Evolutionary conservation across 495 filamentous ascomycete species (phyloP).

Genomic region (Penicillium parvum): DNA sequence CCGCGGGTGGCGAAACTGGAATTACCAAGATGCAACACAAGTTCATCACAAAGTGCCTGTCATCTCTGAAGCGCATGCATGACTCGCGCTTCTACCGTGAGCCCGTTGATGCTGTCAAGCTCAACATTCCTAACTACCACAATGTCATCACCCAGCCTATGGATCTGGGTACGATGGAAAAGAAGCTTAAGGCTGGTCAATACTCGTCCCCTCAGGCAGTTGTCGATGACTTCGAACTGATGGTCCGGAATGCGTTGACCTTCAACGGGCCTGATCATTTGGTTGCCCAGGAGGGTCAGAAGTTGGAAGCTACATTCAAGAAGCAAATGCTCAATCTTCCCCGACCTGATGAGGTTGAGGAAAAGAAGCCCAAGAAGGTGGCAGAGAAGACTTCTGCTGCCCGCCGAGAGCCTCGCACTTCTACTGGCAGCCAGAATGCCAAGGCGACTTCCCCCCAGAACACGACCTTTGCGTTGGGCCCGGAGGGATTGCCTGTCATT

Average conservation of each 20-base stretch:
- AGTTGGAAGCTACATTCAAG: constrained; percentile 57
- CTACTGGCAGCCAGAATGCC: constrained; percentile 31
- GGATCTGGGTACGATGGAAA: constrained; percentile 79
- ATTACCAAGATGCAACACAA: constrained; percentile 57
- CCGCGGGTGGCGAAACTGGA: constrained; percentile 17
- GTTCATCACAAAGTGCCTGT: constrained; percentile 49
- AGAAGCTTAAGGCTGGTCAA: constrained; percentile 63
- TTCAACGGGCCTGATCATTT: constrained; percentile 82
- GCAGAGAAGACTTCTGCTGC: constrained; percentile 46
- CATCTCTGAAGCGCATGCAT: constrained; percentile 76
- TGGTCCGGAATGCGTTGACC: constrained; percentile 66
- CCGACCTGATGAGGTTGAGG: constrained; percentile 50
- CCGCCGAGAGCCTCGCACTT: constrained; percentile 51
- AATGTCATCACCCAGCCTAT: constrained; percentile 70
- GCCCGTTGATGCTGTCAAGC: constrained; percentile 64
- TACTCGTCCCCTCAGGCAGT: constrained; percentile 64
- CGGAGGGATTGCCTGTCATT: constrained; percentile 84
- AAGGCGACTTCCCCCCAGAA: constrained; percentile 48
- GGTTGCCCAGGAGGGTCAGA: constrained; percentile 59
- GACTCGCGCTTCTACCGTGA: constrained; percentile 65
- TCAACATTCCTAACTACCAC: constrained; percentile 69
- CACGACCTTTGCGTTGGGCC: constrained; percentile 74
- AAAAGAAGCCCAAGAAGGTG: constrained; percentile 57
- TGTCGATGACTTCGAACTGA: constrained; percentile 64
- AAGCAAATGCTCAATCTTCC: constrained; percentile 51